Conservation (phyloP, 2,329 filamentous ascomycete genomes). For the Colletotrichum sp. region DNA sequence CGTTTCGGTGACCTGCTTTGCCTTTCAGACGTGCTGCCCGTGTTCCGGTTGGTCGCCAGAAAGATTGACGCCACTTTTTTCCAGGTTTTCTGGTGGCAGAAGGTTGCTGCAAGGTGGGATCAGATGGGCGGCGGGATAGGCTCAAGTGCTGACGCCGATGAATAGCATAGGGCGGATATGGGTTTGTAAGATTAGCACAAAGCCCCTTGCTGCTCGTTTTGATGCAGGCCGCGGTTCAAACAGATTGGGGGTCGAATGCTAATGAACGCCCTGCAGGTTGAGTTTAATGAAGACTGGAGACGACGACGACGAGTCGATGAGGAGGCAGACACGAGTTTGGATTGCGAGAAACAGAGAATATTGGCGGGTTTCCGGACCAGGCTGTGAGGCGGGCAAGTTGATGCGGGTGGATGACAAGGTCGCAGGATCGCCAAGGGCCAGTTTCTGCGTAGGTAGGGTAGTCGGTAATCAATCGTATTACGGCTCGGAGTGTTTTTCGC, state of each 20-base stretch:
- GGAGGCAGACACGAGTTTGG: neutral
- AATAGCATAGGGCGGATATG: neutral
- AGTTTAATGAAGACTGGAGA: slow-evolving; percentile 19
- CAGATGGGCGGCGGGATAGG: neutral
- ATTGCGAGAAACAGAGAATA: neutral
- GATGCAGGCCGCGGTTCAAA: slow-evolving; percentile 8
- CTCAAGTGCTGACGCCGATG: neutral
- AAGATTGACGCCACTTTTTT: slow-evolving; percentile 9
- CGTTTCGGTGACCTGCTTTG: slow-evolving; percentile 5
- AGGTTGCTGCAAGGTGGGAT: neutral
- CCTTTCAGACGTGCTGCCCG: neutral
- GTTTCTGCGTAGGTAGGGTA: neutral
- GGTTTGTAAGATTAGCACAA: slow-evolving; percentile 6
- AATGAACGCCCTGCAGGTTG: neutral
- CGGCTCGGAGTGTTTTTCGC: neutral
- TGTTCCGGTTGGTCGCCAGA: slow-evolving; percentile 1
- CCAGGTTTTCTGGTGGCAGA: neutral
- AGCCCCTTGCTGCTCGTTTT: neutral
- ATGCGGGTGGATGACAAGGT: neutral
- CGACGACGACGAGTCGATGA: neutral
- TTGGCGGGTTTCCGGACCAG: neutral
- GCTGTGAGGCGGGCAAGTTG: neutral
- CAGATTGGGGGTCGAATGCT: neutral
- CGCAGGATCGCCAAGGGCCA: neutral
- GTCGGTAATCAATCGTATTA: neutral